These are phyloP conservation scores for Flaveria floridana DNA, from an alignment of 140 eudicot genomes.

Conservation along the genomic window DNA sequence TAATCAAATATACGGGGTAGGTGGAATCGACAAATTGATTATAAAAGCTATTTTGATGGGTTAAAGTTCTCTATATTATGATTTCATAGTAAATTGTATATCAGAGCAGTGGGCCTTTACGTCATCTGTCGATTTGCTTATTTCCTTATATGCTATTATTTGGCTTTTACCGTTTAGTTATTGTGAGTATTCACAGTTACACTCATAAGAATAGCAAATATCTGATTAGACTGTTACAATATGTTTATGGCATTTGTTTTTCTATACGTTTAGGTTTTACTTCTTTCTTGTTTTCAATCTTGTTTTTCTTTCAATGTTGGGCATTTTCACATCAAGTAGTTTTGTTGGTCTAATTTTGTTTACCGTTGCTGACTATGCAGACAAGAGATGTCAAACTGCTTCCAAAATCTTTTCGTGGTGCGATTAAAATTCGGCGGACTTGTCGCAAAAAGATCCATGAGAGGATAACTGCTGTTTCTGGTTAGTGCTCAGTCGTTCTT, in stretches of 20 bases:
- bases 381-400: conserved; percentile 68
- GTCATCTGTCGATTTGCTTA: background rate
- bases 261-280: background rate
- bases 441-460: conserved; percentile 91
- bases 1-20: background rate
- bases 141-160: background rate
- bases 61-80: background rate
- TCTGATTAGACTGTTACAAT: background rate
- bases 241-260: background rate
- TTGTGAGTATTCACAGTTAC: background rate
- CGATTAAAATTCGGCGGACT: conserved; percentile 59
- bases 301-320: background rate
- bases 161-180: background rate
- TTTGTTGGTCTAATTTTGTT: conserved; percentile 8
- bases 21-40: background rate
- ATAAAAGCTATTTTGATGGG: background rate
- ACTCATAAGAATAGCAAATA: background rate
- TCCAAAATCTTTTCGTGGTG: conserved; percentile 60
- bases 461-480: conserved; percentile 73
- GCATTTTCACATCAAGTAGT: background rate
- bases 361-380: conserved; percentile 38
- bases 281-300: background rate
- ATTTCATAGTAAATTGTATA: background rate
- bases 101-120: background rate
- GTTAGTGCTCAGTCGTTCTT: conserved; percentile 34